Base-by-base conservation (phyloP, 768 basidiomycete species). In the Chalciporus piperatus region DNA sequence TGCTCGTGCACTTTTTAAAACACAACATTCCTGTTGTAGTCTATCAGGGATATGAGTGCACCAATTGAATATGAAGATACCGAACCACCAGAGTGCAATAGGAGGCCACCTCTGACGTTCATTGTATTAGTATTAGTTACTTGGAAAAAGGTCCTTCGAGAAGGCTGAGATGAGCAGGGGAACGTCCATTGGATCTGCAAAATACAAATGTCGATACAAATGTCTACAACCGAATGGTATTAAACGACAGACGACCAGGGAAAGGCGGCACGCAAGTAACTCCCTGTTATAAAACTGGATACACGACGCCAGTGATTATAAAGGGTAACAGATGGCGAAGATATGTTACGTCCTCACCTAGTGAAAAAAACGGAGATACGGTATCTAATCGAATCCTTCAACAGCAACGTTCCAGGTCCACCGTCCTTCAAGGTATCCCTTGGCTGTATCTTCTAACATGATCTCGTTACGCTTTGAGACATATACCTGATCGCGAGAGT, bases 391-490 rank as follows among this genome's bases (percentile, higher is more conserved):
- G 57, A 89, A 87, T 33, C 87, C 88, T 4, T 86, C 85, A 6
- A 92, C 82, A 7, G 69, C 19, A 3, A 73, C 73, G 63, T 92
- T 92, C 92, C 90, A 93, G 57, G 61, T 76, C 92, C 92, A 94
- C 51, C 92, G 72, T 10, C 83, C 89, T 45, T 97, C 94, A 38
- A 84, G 68, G 73, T 91, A 95, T 5, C 95, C 95, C 53, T 79
- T 82, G 0, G 95, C 89, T 0, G 96, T 98, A 69, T 98, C 97
- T 61, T 96, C 92, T 32, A 98, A 73, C 59, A 99, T 80, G 62
- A 98, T 95, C 68, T 93, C 88, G 68, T 97, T 95, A 28, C 97
- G 81, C 73, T 95, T 98, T 72, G 93, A 85, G n/a, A 98, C 95
- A 64, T 98, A 98, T 16, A 92, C 86, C 80, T 89, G 54, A 1